Percentiles rank a stretch among this genome's conserved stretches.
These are phyloP conservation scores for Naganishia friedmannii DNA, from an alignment of 768 basidiomycete genomes.

Conservation along the genomic window DNA sequence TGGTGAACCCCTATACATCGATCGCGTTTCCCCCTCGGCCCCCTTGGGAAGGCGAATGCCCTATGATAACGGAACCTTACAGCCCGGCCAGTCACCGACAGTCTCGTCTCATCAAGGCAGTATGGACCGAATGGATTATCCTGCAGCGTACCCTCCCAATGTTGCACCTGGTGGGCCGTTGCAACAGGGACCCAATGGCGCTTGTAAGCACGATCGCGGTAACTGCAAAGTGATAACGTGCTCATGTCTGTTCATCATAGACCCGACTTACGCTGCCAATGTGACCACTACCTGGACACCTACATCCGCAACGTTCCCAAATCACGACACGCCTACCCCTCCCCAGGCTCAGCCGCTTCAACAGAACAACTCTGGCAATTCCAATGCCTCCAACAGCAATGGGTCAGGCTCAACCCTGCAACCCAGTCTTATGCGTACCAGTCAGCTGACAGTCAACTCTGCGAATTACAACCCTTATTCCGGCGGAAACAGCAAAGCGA, in stretches of 20 bases:
- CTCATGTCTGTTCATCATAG: background rate
- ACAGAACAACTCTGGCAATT: constrained; percentile 8
- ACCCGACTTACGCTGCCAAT: background rate
- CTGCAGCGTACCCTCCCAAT: constrained; percentile 1
- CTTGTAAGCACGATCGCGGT: background rate
- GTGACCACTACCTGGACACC: constrained; percentile 14
- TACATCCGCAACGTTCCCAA: constrained; percentile 9
- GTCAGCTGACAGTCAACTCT: constrained; percentile 36
- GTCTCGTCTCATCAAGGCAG: constrained; percentile 10
- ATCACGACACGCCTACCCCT: constrained; percentile 18
- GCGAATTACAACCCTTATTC: constrained; percentile 34
- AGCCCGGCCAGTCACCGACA: constrained; percentile 1
- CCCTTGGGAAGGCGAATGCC: constrained; percentile 1
- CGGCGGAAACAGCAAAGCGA: constrained; percentile 42
- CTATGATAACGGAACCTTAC: background rate
- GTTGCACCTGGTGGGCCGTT: background rate
- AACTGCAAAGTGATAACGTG: background rate
- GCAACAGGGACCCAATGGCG: background rate
- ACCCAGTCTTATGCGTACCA: constrained; percentile 46
- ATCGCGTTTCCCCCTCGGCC: constrained; percentile 27
- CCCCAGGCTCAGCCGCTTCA: constrained; percentile 22
- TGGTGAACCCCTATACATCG: constrained; percentile 23
- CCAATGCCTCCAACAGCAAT: constrained; percentile 21
- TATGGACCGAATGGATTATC: constrained; percentile 2
- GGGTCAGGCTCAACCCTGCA: constrained; percentile 34